These are phyloP conservation scores for Fistulina hepatica DNA, from an alignment of 1,284 basidiomycete species.

Conservation along the genomic window DNA sequence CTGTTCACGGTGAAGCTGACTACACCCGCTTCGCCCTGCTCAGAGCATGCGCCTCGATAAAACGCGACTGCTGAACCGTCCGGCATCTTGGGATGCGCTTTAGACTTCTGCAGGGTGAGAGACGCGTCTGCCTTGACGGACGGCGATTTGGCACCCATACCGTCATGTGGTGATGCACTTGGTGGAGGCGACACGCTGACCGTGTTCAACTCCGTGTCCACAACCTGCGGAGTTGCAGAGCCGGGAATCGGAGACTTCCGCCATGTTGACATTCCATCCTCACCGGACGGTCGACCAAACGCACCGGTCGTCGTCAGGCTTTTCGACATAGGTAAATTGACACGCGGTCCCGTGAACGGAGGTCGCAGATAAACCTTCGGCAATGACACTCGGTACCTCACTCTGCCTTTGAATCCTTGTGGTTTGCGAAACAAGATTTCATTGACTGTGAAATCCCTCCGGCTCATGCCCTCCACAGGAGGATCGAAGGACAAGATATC, in stretches of 20 bases:
- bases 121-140: slow-evolving; percentile 15
- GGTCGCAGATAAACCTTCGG: slow-evolving; percentile 26
- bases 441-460: slow-evolving; percentile 53
- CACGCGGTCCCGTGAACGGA: slow-evolving; percentile 25
- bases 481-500: slow-evolving; percentile 72
- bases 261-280: slow-evolving; percentile 50
- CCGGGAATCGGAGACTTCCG: slow-evolving; percentile 28
- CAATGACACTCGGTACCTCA: slow-evolving; percentile 42
- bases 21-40: slow-evolving; percentile 32
- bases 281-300: slow-evolving; percentile 38
- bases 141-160: slow-evolving; percentile 22
- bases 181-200: slow-evolving; percentile 54
- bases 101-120: slow-evolving; percentile 21
- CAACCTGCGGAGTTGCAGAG: slow-evolving; percentile 12
- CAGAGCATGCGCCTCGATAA: slow-evolving; percentile 48
- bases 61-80: slow-evolving; percentile 61
- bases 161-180: slow-evolving; percentile 25
- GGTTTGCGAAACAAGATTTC: slow-evolving; percentile 55
- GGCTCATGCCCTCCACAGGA: slow-evolving; percentile 55
- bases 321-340: slow-evolving; percentile 33
- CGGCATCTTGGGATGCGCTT: slow-evolving; percentile 48
- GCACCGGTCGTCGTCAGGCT: slow-evolving; percentile 25
- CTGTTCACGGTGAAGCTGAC: slow-evolving; percentile 69
- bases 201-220: slow-evolving; percentile 30
- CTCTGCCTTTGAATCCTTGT: slow-evolving; percentile 35